These are phyloP conservation scores for Verticillium tricorpus DNA, from an alignment of 2,329 filamentous ascomycete species.

Conservation along the genomic window DNA sequence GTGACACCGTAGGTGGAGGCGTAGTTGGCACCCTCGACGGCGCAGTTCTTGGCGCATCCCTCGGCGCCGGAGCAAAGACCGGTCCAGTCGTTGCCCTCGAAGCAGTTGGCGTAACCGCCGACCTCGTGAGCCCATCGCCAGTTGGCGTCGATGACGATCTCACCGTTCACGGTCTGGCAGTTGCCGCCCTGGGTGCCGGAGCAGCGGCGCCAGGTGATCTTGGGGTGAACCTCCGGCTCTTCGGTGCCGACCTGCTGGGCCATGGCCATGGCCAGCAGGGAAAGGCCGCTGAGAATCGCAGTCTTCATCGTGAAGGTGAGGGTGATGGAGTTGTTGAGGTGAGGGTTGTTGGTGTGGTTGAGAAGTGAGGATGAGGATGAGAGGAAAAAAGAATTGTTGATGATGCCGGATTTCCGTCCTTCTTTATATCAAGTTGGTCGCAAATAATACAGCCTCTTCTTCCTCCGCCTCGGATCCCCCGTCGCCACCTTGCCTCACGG, in stretches of 20 bases:
- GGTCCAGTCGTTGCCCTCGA: slow-evolving; percentile 31
- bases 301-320: slow-evolving; percentile 10
- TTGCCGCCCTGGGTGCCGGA: slow-evolving; percentile 12
- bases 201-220: slow-evolving; percentile 21
- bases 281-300: slow-evolving; percentile 9
- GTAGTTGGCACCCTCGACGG: slow-evolving; percentile 39
- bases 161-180: slow-evolving; percentile 34
- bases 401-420: background rate
- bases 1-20: slow-evolving; percentile 37
- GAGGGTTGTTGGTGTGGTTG: background rate
- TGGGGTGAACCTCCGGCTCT: slow-evolving; percentile 18
- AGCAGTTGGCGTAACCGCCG: slow-evolving; percentile 34
- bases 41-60: slow-evolving; percentile 33
- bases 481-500: background rate
- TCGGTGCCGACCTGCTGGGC: slow-evolving; percentile 19
- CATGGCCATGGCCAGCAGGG: slow-evolving; percentile 14
- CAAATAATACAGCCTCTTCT: background rate
- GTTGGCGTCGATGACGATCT: slow-evolving; percentile 42
- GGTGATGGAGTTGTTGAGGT: background rate
- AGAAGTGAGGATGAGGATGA: slow-evolving; percentile 3
- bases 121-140: slow-evolving; percentile 43
- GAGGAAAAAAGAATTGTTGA: background rate
- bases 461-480: background rate
- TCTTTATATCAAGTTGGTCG: slow-evolving; percentile 2
- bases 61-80: slow-evolving; percentile 26